Base-by-base conservation (phyloP, 1,284 basidiomycete species). In the Bondarzewia mesenterica region DNA sequence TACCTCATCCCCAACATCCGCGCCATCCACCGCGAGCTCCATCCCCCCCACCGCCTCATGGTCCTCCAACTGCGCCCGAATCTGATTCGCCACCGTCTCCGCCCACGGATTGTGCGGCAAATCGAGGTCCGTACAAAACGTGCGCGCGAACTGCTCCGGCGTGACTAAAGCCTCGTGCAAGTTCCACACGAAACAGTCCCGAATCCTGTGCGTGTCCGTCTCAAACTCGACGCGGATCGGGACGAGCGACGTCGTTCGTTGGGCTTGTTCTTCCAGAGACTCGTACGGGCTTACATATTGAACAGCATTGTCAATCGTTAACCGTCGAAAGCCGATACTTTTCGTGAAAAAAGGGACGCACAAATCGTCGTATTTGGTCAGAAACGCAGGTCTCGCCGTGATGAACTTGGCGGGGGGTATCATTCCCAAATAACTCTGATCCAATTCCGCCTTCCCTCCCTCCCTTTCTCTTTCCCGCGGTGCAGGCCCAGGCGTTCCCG, bases 121-220 rank as follows among this genome's bases (percentile, higher is more conserved):
- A 49, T 91, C 91, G 35, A 97, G 72, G 66, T 99, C 95, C 26
- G 79, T 71, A 63, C 93, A 93, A 64, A 98, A 92, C 25, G 85
- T 84, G 47, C 71, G 74, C 8, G 93, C 93, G 58, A 98, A 98
- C 0, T 75, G 71, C 52, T 88, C 81, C 0, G 94, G 93, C 39
- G 82, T 85, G 57, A 94, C 80, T 54, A 91, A 72, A 15, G 68
- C 73, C 70, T 89, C 92, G 60, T 89, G 80, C 46, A 93, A 66
- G 60, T 98, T 96, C 95, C 95, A 99, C n/a, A 93, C 78, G 65
- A 99, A 98, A 55, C 88, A 88, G 60, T 99, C 95, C 49, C 93
- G 85, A 62, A 99, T 84, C 58, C 93, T 78, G 60, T 92, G 88
- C 0, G 85, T 86, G 7, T 93, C 88, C 4, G 93, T 93, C 62